A percentile compares a stretch with the other conserved stretches of the same genome.
phyloP scores from a whole-genome alignment of 2,329 filamentous ascomycete genomes.

The Fusarium decemcellulare region DNA sequence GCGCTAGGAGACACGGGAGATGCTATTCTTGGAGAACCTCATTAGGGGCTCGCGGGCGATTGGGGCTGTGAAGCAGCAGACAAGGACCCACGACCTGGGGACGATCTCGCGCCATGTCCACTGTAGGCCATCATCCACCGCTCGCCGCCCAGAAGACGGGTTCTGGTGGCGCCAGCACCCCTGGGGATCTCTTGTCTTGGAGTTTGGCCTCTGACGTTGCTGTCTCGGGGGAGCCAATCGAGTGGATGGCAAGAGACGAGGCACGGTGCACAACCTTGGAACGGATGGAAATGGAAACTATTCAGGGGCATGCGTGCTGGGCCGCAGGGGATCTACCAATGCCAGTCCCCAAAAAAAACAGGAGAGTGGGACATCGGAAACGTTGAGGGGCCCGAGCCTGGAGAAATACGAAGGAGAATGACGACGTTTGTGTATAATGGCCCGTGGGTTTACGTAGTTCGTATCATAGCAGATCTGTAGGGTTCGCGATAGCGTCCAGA shows the following conservation, averaged over 20 bases:
- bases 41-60: constrained; percentile 32
- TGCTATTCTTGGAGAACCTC: constrained; percentile 45
- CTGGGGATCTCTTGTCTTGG: not conserved
- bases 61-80: constrained; percentile 46
- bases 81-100: constrained; percentile 40
- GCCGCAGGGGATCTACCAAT: constrained; percentile 37
- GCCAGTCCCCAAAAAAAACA: constrained; percentile 24
- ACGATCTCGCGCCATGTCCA: constrained; percentile 41
- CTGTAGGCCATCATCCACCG: not conserved
- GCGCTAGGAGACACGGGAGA: constrained; percentile 26
- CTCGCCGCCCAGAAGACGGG: constrained; percentile 9
- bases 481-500: constrained; percentile 26
- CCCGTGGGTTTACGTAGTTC: too few relatives aligned
- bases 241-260: not conserved
- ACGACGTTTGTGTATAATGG: constrained; percentile 17
- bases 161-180: constrained; percentile 15
- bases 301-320: constrained; percentile 31
- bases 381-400: constrained; percentile 13
- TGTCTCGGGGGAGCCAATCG: not conserved
- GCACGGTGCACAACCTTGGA: not conserved
- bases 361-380: constrained; percentile 14
- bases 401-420: constrained; percentile 44
- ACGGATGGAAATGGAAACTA: constrained; percentile 12
- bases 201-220: not conserved
- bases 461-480: constrained; percentile 24